Evolutionary conservation across 805 yeast species (phyloP).

Genomic region (Tetrapisispora arboricola): DNA sequence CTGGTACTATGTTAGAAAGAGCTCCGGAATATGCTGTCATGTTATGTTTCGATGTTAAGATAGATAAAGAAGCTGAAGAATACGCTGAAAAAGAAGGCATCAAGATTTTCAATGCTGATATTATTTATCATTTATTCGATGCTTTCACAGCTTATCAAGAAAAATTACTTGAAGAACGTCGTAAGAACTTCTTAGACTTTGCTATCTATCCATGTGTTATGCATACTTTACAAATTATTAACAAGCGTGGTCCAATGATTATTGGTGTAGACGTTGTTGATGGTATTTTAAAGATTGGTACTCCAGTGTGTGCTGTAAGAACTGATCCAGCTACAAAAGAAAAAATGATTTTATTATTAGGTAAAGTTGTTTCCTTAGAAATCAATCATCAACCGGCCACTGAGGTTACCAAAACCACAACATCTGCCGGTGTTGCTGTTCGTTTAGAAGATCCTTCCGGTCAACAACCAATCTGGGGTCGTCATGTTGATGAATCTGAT

Average conservation of each 20-base stretch:
- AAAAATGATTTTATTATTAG: conserved; percentile 56
- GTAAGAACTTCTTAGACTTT: conserved; percentile 75
- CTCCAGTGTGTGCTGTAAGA: conserved; percentile 93
- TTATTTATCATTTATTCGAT: conserved; percentile 94
- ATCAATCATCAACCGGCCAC: conserved; percentile 84
- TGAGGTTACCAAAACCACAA: conserved; percentile 83
- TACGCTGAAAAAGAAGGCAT: conserved; percentile 91
- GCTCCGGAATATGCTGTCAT: conserved; percentile 95
- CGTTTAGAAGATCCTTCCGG: conserved; percentile 87
- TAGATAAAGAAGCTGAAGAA: conserved; percentile 97
- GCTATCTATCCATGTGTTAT: conserved; percentile 94
- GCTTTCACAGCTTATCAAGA: conserved; percentile 87
- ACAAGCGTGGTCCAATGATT: conserved; percentile 98
- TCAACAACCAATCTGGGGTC: conserved; percentile 97
- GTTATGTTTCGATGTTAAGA: conserved; percentile 95
- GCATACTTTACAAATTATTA: conserved; percentile 89
- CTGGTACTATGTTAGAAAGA: conserved; percentile 91
- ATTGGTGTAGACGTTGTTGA: conserved; percentile 96
- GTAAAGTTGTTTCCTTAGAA: conserved; percentile 87
- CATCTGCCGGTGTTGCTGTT: conserved; percentile 97
- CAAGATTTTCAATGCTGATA: conserved; percentile 88
- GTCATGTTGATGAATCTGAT: conserved; percentile 94
- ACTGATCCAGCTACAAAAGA: conserved; percentile 76
- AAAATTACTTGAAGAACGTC: conserved; percentile 77
- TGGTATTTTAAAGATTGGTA: conserved; percentile 81